phyloP scores from a whole-genome alignment of 2,329 filamentous ascomycete species.

The Ascochyta clinopodiicola region DNA sequence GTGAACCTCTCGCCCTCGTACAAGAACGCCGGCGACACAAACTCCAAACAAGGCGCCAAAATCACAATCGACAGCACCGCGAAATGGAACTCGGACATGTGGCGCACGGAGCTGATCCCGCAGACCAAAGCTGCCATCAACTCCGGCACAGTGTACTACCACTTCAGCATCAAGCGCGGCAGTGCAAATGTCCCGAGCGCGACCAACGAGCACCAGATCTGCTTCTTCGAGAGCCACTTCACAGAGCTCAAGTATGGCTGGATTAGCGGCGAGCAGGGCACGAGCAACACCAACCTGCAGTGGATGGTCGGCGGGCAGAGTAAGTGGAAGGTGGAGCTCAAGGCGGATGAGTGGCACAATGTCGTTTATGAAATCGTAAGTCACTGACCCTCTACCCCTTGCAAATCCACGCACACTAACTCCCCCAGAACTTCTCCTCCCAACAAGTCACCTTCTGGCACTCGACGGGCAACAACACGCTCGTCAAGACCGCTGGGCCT shows the following conservation, averaged over 20 bases:
- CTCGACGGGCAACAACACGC: conserved; percentile 65
- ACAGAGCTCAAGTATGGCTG: conserved; percentile 76
- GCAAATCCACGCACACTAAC: too few relatives aligned
- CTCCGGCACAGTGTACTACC: conserved; percentile 72
- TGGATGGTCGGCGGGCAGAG: conserved; percentile 68
- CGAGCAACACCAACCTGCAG: conserved; percentile 62
- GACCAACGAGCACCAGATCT: conserved; percentile 71
- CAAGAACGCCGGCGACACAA: conserved; percentile 70
- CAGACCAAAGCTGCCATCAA: conserved; percentile 71
- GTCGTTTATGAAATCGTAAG: conserved; percentile 72
- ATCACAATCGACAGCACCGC: conserved; percentile 70
- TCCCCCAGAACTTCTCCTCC: conserved; percentile 62
- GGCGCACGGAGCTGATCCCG: conserved; percentile 75
- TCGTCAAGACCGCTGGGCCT: conserved; percentile 66
- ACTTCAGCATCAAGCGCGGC: conserved; percentile 70
- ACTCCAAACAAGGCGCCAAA: conserved; percentile 69
- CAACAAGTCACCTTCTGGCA: conserved; percentile 73
- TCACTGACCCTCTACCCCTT: not conserved
- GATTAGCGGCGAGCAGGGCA: conserved; percentile 58
- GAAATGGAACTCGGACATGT: conserved; percentile 78
- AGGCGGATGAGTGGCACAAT: conserved; percentile 74
- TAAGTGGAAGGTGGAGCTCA: conserved; percentile 69
- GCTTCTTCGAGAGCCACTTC: conserved; percentile 73
- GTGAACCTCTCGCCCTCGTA: conserved; percentile 65
- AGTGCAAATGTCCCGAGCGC: conserved; percentile 66